Evolutionary conservation across 768 basidiomycete genomes (phyloP).

Genomic region (Candolleomyces efflorescens): DNA sequence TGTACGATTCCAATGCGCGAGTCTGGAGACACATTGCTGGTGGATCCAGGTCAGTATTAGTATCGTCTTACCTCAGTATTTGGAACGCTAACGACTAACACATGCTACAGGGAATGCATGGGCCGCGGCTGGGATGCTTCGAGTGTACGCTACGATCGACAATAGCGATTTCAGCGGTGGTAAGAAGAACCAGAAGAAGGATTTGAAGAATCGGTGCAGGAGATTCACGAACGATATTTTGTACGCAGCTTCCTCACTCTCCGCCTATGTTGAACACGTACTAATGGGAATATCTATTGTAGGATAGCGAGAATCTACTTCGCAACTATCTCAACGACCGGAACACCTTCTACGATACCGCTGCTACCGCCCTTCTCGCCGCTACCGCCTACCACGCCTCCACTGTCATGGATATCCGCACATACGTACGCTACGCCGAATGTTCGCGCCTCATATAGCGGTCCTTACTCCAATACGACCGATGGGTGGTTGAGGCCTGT

Average conservation of each 20-base stretch:
- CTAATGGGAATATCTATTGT: background rate
- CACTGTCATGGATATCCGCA: constrained; percentile 44
- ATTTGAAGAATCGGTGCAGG: constrained; percentile 60
- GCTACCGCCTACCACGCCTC: constrained; percentile 73
- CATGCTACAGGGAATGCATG: constrained; percentile 86
- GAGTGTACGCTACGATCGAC: constrained; percentile 73
- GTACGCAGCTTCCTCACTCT: background rate
- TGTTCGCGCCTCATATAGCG: constrained; percentile 42
- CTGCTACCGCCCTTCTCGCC: constrained; percentile 71
- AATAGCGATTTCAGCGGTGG: constrained; percentile 50
- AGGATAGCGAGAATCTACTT: constrained; percentile 52
- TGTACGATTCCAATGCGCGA: constrained; percentile 47
- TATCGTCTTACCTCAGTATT: too few species aligned
- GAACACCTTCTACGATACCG: too few species aligned
- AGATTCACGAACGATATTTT: constrained; percentile 56
- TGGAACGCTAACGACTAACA: too few species aligned
- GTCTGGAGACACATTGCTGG: constrained; percentile 76
- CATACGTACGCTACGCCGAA: constrained; percentile 56
- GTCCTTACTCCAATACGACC: constrained; percentile 31
- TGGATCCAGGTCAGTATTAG: constrained; percentile 27
- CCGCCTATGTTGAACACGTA: too few species aligned
- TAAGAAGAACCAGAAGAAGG: constrained; percentile 48
- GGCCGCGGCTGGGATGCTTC: constrained; percentile 85
- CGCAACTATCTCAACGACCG: too few species aligned
- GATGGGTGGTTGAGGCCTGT: constrained; percentile 72